Conservation (phyloP, 805 yeast species). For the Metschnikowia corniflorae region DNA sequence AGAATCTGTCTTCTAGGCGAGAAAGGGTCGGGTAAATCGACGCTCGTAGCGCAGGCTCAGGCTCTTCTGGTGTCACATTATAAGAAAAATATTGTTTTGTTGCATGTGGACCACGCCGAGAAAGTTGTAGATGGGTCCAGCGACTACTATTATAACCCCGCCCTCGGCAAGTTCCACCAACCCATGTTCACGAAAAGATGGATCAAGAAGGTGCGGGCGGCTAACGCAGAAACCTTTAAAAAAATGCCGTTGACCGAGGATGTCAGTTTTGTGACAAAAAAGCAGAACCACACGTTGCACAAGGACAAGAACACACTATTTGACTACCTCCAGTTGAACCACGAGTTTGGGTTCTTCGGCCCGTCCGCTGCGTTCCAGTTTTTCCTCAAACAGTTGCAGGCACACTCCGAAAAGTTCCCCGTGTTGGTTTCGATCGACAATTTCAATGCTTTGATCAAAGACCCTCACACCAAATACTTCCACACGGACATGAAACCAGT, state of each 20-base stretch:
- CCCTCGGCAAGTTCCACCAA: conserved; percentile 56
- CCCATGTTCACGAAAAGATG: conserved; percentile 71
- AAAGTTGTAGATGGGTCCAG: conserved; percentile 66
- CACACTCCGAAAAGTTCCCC: conserved; percentile 48
- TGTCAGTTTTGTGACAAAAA: conserved; percentile 30
- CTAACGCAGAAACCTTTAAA: conserved; percentile 33
- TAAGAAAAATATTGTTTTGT: conserved; percentile 39
- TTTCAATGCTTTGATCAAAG: conserved; percentile 57
- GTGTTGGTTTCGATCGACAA: conserved; percentile 72
- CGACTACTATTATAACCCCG: conserved; percentile 58
- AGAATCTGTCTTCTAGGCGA: conserved; percentile 62
- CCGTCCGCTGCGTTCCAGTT: conserved; percentile 48
- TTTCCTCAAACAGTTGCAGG: conserved; percentile 51
- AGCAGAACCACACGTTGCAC: conserved; percentile 30
- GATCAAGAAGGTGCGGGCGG: conserved; percentile 43
- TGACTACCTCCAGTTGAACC: conserved; percentile 29
- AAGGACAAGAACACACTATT: conserved; percentile 29
- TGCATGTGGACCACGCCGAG: conserved; percentile 64
- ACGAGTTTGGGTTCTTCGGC: conserved; percentile 37
- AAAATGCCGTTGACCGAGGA: conserved; percentile 35
- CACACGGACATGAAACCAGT: conserved; percentile 53
- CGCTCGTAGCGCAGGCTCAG: conserved; percentile 65
- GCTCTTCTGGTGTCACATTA: conserved; percentile 44
- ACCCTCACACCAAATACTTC: conserved; percentile 57
- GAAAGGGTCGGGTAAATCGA: conserved; percentile 77